Base-by-base conservation (phyloP, 2,329 filamentous ascomycete species). In the Penicillium sp. region DNA sequence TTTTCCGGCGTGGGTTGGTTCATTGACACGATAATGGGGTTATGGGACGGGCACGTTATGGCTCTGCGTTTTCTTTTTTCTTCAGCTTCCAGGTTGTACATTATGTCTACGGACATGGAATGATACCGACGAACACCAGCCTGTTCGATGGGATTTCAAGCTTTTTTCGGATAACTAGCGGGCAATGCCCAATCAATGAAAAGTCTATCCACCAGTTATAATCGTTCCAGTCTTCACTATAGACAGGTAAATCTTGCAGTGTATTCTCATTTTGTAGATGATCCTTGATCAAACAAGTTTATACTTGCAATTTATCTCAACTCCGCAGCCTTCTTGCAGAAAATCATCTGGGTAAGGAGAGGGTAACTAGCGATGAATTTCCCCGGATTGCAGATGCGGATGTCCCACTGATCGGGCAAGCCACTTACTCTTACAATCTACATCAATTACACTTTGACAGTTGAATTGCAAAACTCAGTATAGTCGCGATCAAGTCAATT, bases 1-100 rank as follows among this genome's bases (percentile, higher is more conserved):
- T 87, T 84, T 86, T 87, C 88, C 85, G 86, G 91, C 89, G 89
- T 81, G 82, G 81, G 83, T 86, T 83, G 78, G 80, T 77, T 78
- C 83, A 72, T 74, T 74, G 73, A 89, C 82, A 87, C 83, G 87
- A 88, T 87, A 85, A 83, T 86, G 86, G 87, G 85, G 86, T 87
- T 83, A 85, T 78, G 87, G 85, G 68, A 83, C 83, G 77, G 77
- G 73, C 72, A 75, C 72, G 77, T 78, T 78, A 79, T 78, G 78
- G 80, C 80, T 81, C 76, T 75, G 79, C 72, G 75, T 78, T 77
- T 80, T 78, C 76, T 75, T 72, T 76, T 75, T 76, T 76, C 61
- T 68, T 63, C 62, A 64, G 62, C 68, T 79, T 77, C 73, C 78
- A 76, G 79, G 80, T 79, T 84, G 82, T 84, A 84, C 77, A 84